Evolutionary conservation across 148 eudicot species (phyloP).

Genomic region (Camellia sinensis): DNA sequence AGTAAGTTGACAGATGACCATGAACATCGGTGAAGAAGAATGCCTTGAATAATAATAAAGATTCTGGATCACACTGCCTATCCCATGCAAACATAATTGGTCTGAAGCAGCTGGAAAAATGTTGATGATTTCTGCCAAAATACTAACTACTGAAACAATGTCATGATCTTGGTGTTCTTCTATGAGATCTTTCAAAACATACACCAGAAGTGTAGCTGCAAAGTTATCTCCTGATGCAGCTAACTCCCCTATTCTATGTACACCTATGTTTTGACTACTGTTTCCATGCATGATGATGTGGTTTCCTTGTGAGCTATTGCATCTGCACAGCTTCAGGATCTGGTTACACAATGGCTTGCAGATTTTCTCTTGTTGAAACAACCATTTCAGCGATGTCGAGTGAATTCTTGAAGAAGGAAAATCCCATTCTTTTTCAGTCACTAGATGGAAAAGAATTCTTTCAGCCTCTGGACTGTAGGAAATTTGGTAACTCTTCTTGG

Average conservation of each 20-base stretch:
- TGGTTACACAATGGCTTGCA: slow-evolving; percentile 56
- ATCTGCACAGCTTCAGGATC: slow-evolving; percentile 66
- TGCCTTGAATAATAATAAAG: slow-evolving; percentile 34
- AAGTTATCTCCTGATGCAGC: slow-evolving; percentile 59
- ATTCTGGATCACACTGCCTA: slow-evolving; percentile 52
- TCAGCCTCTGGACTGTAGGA: slow-evolving; percentile 85
- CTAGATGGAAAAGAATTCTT: slow-evolving; percentile 55
- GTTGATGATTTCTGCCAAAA: slow-evolving; percentile 39
- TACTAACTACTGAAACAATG: slow-evolving; percentile 45
- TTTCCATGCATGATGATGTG: slow-evolving; percentile 25
- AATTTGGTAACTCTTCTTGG: slow-evolving; percentile 62
- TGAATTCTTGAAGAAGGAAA: slow-evolving; percentile 54
- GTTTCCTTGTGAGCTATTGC: slow-evolving; percentile 25
- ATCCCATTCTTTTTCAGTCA: slow-evolving; percentile 70
- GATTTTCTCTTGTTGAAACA: slow-evolving; percentile 86
- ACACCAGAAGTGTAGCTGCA: slow-evolving; percentile 54
- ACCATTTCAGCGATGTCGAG: slow-evolving; percentile 68
- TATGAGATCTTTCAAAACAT: slow-evolving; percentile 45
- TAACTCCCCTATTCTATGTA: slow-evolving; percentile 52
- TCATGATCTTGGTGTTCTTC: slow-evolving; percentile 50
- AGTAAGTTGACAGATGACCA: slow-evolving; percentile 43
- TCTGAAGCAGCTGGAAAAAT: slow-evolving; percentile 73
- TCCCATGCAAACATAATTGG: slow-evolving; percentile 70
- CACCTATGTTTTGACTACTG: slow-evolving; percentile 29
- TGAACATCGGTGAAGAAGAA: slow-evolving; percentile 37